phyloP scores from a whole-genome alignment of 2,329 filamentous ascomycete species.

The Colletotrichum sp. region DNA sequence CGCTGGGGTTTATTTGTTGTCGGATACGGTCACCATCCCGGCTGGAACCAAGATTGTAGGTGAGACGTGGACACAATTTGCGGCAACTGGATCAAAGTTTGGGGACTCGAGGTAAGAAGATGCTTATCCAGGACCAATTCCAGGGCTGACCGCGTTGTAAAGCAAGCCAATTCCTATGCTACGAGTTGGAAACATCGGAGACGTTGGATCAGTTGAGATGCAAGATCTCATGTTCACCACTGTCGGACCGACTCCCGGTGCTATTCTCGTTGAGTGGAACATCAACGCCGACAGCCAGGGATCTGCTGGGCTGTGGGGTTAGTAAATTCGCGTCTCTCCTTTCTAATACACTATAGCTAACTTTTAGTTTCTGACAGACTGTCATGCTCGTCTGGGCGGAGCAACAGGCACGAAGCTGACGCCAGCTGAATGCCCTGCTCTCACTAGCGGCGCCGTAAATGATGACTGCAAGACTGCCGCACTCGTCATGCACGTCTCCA shows the following conservation, averaged over 20 bases:
- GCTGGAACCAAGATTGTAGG: not conserved
- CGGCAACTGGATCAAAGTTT: not conserved
- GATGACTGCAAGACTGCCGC: slow-evolving; percentile 64
- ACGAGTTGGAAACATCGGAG: slow-evolving; percentile 65
- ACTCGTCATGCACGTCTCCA: slow-evolving; percentile 52
- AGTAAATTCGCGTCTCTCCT: fast-evolving
- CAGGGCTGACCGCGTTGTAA: not conserved
- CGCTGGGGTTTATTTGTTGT: not conserved
- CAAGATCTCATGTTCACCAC: slow-evolving; percentile 72
- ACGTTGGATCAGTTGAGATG: slow-evolving; percentile 70
- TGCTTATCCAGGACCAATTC: fast-evolving
- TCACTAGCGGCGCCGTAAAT: slow-evolving; percentile 47
- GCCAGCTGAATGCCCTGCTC: slow-evolving; percentile 60
- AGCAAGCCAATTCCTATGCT: slow-evolving; percentile 47
- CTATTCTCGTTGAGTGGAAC: not conserved
- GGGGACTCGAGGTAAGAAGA: not conserved
- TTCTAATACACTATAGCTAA: not conserved
- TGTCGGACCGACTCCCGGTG: slow-evolving; percentile 68
- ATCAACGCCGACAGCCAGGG: not conserved
- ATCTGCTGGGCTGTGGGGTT: not conserved
- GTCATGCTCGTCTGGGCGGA: slow-evolving; percentile 76
- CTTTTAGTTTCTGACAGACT: slow-evolving; percentile 41
- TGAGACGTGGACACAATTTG: not conserved
- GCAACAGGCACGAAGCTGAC: slow-evolving; percentile 70
- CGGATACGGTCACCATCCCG: not conserved